Percentiles rank a stretch among this genome's conserved stretches.
These are phyloP conservation scores for Entomortierella parvispora DNA, from an alignment of 192 early-diverging fungal genomes.

Conservation along the genomic window DNA sequence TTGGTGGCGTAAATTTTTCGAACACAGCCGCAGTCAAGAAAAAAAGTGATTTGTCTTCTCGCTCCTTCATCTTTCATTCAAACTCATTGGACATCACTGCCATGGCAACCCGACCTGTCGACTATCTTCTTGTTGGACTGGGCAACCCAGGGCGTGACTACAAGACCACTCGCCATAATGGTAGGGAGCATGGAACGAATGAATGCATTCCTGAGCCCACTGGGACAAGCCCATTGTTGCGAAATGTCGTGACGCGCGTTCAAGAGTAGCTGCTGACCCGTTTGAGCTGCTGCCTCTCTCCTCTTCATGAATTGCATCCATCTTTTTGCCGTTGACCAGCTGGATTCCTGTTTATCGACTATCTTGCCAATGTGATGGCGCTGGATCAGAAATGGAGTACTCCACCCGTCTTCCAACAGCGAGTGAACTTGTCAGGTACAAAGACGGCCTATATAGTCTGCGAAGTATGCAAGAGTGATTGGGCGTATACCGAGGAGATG, in stretches of 20 bases:
- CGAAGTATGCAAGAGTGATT: not conserved
- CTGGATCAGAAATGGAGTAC: constrained; percentile 51
- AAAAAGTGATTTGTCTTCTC: not conserved
- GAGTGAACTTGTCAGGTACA: constrained; percentile 46
- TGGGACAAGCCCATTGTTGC: not conserved
- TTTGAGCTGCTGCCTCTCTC: too few species aligned
- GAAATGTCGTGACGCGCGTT: too few species aligned
- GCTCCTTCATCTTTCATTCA: not conserved
- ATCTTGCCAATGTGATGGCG: constrained; percentile 67
- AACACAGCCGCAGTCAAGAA: too few species aligned
- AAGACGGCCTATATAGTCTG: not conserved
- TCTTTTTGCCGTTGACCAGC: too few species aligned
- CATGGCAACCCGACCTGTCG: constrained; percentile 54
- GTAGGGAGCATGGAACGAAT: constrained; percentile 16
- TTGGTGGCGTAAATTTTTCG: too few species aligned
- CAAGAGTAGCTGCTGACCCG: too few species aligned
- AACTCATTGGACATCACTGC: not conserved
- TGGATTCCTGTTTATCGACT: constrained; percentile 68
- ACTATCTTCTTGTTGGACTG: constrained; percentile 64
- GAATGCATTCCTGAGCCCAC: not conserved
- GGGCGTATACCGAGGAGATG: too few species aligned
- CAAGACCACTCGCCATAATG: constrained; percentile 65
- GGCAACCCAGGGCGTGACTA: constrained; percentile 63
- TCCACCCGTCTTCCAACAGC: constrained; percentile 50
- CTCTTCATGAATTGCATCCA: too few species aligned